Evolutionary conservation across 345 rosid species (phyloP), one percentile per base, ranked within the genome.

Genomic region (Eucalyptus lansdowneana): DNA sequence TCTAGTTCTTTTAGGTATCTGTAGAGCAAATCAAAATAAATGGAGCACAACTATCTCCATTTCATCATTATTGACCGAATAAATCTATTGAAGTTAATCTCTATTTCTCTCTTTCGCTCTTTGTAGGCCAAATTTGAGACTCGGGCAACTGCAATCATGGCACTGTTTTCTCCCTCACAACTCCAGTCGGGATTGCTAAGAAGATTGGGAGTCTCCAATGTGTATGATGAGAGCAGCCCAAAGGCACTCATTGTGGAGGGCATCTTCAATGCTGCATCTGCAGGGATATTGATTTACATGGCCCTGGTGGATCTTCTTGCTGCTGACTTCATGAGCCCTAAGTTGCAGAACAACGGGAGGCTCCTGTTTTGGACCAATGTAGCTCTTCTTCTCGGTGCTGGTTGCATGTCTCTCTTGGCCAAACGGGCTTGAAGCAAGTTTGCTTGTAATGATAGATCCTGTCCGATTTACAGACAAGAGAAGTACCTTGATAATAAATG

Each of bases 221-320:
- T 49, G 5, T 96, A 96, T 56, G 65, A 93, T 1, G 96, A 93
- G 88, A 93, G 90, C 81, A 94, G 97, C 89, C 91, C 95, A 21
- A 92, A 89, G 2, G 93, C 96, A 3, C 91, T 96, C 11, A 93
- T 94, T 21, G 93, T 94, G 5, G 92, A 93, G 50, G 98, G 99
- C 9, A 51, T 95, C 14, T 91, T 96, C 34, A 94, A 96, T 50
- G 90, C 96, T 6, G 93, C 97, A 11, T 94, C 97, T 1, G 93
- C 96, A 16, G 97, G 97, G 31, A 92, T 96, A 62, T 90, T 96
- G 37, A 94, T 95, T 27, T 96, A 95, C 91, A 95, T 93, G 97
- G 93, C 97, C 5, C 67, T 96, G 34, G 97, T 96, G 4, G 98
- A 95, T 87, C 96, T 96, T 88, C 90, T 95, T 8, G 94, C 96